Percentiles rank a stretch among this genome's conserved stretches.
Evolutionary conservation across 2,329 filamentous ascomycete species (phyloP).

Genomic region (Chaetomium olivaceum): DNA sequence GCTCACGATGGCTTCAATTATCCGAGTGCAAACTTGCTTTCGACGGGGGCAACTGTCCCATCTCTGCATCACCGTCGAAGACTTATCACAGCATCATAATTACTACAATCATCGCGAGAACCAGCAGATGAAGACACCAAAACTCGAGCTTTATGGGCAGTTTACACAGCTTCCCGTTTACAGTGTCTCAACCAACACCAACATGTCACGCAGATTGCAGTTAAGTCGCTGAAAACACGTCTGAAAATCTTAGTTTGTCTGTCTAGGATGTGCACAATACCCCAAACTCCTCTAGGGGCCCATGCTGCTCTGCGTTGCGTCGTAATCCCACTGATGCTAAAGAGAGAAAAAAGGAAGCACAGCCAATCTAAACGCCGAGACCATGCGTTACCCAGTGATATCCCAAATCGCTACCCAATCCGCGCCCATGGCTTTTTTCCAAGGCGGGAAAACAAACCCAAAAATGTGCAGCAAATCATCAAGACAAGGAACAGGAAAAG

Average conservation of each 20-base stretch:
- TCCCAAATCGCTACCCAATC: slow-evolving; percentile 14
- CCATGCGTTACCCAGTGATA: slow-evolving; percentile 14
- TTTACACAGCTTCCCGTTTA: not conserved
- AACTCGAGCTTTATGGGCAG: not conserved
- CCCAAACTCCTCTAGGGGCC: slow-evolving; percentile 13
- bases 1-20: slow-evolving; percentile 2
- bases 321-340: slow-evolving; percentile 8
- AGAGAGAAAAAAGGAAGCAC: slow-evolving; percentile 2
- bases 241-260: not conserved
- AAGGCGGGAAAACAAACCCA: not conserved
- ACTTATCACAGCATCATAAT: not conserved
- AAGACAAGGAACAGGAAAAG: slow-evolving; percentile 18
- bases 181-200: not conserved
- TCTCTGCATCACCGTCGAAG: not conserved
- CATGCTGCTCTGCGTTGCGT: slow-evolving; percentile 12
- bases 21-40: not conserved
- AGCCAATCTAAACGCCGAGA: slow-evolving; percentile 16
- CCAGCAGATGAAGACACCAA: no score
- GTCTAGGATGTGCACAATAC: not conserved
- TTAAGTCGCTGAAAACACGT: not conserved
- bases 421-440: not conserved
- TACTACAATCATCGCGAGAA: not conserved
- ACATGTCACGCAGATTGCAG: not conserved
- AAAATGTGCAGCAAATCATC: not conserved
- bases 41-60: not conserved